Evolutionary conservation across 177 flowering plant genomes (phyloP).

Genomic region (Vitis hybrid): DNA sequence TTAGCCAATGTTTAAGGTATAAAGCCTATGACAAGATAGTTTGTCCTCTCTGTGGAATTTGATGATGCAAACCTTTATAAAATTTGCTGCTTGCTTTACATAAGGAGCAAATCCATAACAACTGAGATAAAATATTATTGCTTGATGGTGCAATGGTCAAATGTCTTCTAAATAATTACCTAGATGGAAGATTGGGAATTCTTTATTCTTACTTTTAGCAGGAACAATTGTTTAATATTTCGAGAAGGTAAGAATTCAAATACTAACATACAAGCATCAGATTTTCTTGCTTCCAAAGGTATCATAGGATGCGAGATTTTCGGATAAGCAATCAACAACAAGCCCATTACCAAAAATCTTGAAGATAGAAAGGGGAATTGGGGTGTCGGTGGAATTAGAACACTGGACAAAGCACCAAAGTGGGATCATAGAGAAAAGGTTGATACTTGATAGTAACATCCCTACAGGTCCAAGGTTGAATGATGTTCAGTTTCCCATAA

Average conservation of each 20-base stretch:
- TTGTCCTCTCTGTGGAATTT: background rate
- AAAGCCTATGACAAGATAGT: background rate
- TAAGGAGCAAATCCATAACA: background rate
- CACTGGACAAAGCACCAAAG: background rate
- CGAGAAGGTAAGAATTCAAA: background rate
- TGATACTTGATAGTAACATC: background rate
- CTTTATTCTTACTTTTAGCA: background rate
- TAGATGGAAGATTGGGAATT: background rate
- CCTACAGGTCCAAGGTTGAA: background rate
- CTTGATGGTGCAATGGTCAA: background rate
- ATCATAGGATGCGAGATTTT: background rate
- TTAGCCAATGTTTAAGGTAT: conserved; percentile 1
- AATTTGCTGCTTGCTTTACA: background rate
- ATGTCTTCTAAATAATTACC: background rate
- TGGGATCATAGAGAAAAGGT: background rate
- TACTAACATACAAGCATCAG: background rate
- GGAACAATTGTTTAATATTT: background rate
- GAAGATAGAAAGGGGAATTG: background rate
- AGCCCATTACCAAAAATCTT: background rate
- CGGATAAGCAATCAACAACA: background rate
- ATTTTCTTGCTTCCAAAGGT: background rate
- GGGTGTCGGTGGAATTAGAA: background rate
- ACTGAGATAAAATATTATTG: background rate
- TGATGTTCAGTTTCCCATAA: background rate
- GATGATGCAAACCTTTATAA: background rate